Evolutionary conservation across 345 rosid genomes (phyloP), one percentile per base, ranked within the genome.

Genomic region (Litchi chinensis): DNA sequence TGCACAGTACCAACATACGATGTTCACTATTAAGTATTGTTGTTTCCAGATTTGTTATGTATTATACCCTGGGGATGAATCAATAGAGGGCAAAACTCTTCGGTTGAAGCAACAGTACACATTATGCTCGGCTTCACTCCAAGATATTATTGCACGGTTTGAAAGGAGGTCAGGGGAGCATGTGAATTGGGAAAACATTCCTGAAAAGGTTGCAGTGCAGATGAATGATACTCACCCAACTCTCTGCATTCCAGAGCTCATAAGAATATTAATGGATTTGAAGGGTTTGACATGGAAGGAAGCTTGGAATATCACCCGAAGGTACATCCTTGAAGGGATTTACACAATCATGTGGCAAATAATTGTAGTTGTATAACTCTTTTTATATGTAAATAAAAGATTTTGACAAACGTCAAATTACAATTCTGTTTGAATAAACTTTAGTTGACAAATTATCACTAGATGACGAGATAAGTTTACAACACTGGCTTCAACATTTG

Each of bases 201-300:
- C 89, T 9, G 86, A 84, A 60, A 89, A 86, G 54, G 87, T 86
- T 73, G 89, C 87, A 10, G 87, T 89, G 24, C 90, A 87, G 75
- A 84, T 89, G 92, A 87, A 89, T 59, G 92, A 87, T 62, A 86
- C 92, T 78, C 88, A 83, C 78, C 92, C 90, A 40, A 86, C 88
- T 26, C 85, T 87, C 57, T 87, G 88, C 82, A 84, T 87, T n/a
- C 89, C 85, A 0, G 88, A 87, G 73, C 85, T 89, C 62, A 83
- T 87, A 62, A 86, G 92, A 70, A 86, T 89, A 50, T 28, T 86
- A 72, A 79, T 84, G 68, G 90, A 89, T 80, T 77, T 81, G 24
- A 86, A 89, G 79, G 87, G 87, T 70, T 79, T 87, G 86, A 83
- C 80, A 44, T 86, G 90, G 89, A 81, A 79, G 22, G 85, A 89